A percentile compares a stretch with the other conserved stretches of the same genome.
phyloP scores from a whole-genome alignment of 106 monocot genomes.

The Gastrodia elata region DNA sequence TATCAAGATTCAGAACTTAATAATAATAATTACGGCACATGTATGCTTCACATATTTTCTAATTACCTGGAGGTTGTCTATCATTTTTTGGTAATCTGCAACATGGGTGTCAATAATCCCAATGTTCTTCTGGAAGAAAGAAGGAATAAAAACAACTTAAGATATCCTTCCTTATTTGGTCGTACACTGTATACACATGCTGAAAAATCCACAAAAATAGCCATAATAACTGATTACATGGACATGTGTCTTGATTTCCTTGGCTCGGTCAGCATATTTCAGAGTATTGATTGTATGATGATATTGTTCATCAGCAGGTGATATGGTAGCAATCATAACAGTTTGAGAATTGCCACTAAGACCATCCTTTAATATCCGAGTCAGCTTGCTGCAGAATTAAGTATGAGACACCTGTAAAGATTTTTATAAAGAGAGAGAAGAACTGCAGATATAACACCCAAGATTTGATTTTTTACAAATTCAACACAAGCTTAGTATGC shows the following conservation, averaged over 20 bases:
- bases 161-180: background rate
- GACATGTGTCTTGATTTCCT: conserved; percentile 96
- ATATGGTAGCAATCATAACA: conserved; percentile 96
- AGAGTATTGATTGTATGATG: conserved; percentile 93
- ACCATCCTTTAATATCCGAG: conserved; percentile 95
- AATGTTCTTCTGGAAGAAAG: conserved; percentile 79
- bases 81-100: conserved; percentile 88
- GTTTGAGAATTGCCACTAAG: conserved; percentile 96
- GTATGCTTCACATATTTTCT: background rate
- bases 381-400: conserved; percentile 61
- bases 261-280: conserved; percentile 98
- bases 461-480: no score
- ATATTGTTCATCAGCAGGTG: conserved; percentile 91
- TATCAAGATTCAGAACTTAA: background rate
- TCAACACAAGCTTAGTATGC: no score
- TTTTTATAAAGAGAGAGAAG: no score
- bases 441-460: no score
- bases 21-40: background rate
- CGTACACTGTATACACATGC: background rate
- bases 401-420: conserved; percentile 1
- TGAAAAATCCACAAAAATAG: conserved; percentile 1
- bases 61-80: conserved; percentile 85
- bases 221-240: conserved; percentile 39
- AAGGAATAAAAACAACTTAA: background rate
- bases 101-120: conserved; percentile 89